phyloP scores from a whole-genome alignment of 2,329 filamentous ascomycete genomes.

The Alternaria postmessia region DNA sequence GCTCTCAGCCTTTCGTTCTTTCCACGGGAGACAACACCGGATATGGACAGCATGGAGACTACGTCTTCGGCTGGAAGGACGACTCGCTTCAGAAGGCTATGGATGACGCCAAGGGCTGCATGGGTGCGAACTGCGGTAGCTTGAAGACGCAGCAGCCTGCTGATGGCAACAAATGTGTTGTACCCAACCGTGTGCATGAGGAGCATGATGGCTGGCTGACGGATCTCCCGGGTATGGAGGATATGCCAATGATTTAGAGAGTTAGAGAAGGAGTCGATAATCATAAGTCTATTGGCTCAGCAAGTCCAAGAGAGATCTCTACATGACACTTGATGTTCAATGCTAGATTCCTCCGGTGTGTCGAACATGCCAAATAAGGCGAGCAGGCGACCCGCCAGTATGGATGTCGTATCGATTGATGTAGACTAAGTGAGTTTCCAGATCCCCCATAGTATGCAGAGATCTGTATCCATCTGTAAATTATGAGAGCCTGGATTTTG shows the following conservation, averaged over 20 bases:
- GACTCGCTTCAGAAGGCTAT: constrained; percentile 42
- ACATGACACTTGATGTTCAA: too few relatives aligned
- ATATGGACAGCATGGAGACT: constrained; percentile 38
- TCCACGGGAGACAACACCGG: constrained; percentile 34
- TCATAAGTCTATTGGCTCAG: too few relatives aligned
- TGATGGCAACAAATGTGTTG: constrained; percentile 31
- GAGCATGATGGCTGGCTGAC: constrained; percentile 35
- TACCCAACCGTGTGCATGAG: constrained; percentile 35
- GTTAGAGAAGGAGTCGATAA: rapidly evolving
- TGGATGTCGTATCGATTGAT: too few relatives aligned
- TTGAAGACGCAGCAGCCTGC: constrained; percentile 37
- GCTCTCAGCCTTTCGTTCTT: constrained; percentile 39
- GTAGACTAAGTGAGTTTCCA: too few relatives aligned
- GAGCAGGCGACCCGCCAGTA: too few relatives aligned
- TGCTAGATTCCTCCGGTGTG: too few relatives aligned
- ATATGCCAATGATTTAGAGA: constrained; percentile 12
- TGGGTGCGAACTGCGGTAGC: constrained; percentile 38
- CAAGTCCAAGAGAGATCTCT: too few relatives aligned
- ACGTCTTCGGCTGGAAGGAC: constrained; percentile 45
- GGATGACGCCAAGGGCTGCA: constrained; percentile 39
- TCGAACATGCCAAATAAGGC: too few relatives aligned
- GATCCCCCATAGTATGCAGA: too few relatives aligned
- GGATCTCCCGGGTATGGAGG: constrained; percentile 28
- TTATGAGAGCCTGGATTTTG: too few relatives aligned
- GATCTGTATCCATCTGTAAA: too few relatives aligned